Conservation (phyloP, 2,329 filamentous ascomycete species). For the Ophiostoma perfectum region DNA sequence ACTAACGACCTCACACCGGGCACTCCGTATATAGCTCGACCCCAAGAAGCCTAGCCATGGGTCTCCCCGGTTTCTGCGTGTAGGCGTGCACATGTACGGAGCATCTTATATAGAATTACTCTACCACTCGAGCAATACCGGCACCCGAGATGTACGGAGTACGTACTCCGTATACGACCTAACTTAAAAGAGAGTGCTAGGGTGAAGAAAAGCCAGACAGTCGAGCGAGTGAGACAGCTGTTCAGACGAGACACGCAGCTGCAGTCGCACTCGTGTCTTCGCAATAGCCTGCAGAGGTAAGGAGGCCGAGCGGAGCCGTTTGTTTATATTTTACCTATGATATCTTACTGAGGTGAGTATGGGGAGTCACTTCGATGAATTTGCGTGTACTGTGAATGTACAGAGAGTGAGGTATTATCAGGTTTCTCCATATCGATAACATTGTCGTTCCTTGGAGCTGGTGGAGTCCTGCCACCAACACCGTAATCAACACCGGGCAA, state of each 20-base stretch:
- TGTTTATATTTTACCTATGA: no score
- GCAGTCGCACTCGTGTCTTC: no score
- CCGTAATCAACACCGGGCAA: background rate
- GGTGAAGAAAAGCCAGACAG: no score
- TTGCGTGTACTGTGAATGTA: background rate
- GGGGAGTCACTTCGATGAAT: no score
- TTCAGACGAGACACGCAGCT: no score
- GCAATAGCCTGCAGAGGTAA: no score
- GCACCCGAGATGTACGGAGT: background rate
- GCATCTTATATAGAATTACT: background rate
- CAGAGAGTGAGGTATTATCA: constrained; percentile 11
- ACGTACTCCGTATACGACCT: background rate
- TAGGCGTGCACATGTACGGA: background rate
- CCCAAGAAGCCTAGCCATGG: constrained; percentile 12
- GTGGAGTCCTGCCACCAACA: constrained; percentile 13
- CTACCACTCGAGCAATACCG: no score
- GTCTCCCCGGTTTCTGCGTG: constrained; percentile 11
- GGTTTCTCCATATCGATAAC: constrained; percentile 13
- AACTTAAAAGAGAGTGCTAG: no score
- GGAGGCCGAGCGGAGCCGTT: no score
- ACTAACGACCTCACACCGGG: background rate
- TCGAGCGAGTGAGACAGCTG: no score
- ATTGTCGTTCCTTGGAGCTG: constrained; percentile 12
- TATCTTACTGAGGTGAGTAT: no score
- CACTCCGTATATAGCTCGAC: constrained; percentile 12